Evolutionary conservation across 1,284 basidiomycete genomes (phyloP).

Genomic region (Exobasidium rhododendri): DNA sequence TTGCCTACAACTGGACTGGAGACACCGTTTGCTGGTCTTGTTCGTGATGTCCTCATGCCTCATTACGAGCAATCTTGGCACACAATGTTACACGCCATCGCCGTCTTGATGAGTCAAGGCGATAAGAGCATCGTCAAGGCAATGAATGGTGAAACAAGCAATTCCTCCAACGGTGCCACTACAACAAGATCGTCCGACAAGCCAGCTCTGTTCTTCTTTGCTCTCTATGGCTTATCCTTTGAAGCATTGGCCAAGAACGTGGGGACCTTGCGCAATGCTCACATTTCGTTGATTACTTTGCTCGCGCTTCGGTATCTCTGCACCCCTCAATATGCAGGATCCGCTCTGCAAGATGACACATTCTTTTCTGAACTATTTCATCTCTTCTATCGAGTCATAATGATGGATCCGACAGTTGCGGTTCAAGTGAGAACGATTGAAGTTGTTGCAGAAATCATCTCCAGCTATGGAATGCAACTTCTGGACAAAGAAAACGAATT

Average conservation of each 20-base stretch:
- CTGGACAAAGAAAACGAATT: conserved; percentile 22
- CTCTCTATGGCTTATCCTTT: conserved; percentile 86
- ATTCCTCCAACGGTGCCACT: conserved; percentile 42
- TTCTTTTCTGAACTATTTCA: conserved; percentile 87
- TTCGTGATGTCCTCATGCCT: conserved; percentile 82
- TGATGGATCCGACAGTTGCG: conserved; percentile 71
- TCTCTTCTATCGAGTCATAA: conserved; percentile 80
- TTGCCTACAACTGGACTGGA: conserved; percentile 60
- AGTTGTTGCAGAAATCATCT: conserved; percentile 66
- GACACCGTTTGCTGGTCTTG: conserved; percentile 77
- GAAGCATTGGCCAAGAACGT: conserved; percentile 76
- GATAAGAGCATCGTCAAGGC: conserved; percentile 72
- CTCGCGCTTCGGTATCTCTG: conserved; percentile 76
- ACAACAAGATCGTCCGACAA: conserved; percentile 56
- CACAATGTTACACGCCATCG: conserved; percentile 80
- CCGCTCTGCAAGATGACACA: conserved; percentile 69
- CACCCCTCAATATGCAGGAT: conserved; percentile 73
- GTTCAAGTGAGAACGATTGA: conserved; percentile 75
- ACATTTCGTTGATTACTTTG: conserved; percentile 62
- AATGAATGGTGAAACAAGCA: conserved; percentile 68
- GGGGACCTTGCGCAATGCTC: conserved; percentile 51
- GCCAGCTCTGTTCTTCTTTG: conserved; percentile 78
- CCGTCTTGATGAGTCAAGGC: conserved; percentile 70
- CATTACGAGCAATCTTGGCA: conserved; percentile 68
- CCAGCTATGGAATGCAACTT: conserved; percentile 59